Conservation (phyloP, 2,329 filamentous ascomycete species). For the Graphilbum ipis-grandicollis region DNA sequence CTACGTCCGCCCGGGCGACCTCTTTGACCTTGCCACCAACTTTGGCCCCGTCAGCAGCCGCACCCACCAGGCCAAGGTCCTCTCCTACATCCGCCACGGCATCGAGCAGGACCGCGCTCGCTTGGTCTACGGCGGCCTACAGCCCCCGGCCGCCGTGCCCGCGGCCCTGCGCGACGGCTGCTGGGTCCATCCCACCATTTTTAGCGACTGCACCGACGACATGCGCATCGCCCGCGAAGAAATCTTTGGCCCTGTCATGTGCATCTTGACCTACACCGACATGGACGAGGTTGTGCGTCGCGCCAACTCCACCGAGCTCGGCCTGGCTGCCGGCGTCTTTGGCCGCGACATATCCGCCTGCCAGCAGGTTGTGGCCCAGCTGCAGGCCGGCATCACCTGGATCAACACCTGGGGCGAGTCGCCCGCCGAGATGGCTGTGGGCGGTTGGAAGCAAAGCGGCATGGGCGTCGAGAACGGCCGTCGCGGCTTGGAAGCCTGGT, state of each 20-base stretch:
- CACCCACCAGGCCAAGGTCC: slow-evolving; percentile 59
- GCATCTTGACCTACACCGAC: slow-evolving; percentile 55
- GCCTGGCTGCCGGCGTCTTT: slow-evolving; percentile 72
- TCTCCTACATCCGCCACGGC: slow-evolving; percentile 60
- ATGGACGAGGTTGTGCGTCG: slow-evolving; percentile 52
- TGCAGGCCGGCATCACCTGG: slow-evolving; percentile 82
- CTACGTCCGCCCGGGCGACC: slow-evolving; percentile 52
- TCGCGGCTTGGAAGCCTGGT: slow-evolving; percentile 64
- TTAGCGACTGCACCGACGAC: slow-evolving; percentile 66
- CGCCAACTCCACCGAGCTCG: slow-evolving; percentile 62
- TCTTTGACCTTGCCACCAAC: slow-evolving; percentile 58
- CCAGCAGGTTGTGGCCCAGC: slow-evolving; percentile 49
- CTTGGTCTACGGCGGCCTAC: slow-evolving; percentile 53
- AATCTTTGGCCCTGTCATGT: slow-evolving; percentile 81
- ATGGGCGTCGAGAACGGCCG: slow-evolving; percentile 76
- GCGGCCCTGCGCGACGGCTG: slow-evolving; percentile 41
- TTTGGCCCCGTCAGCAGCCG: slow-evolving; percentile 69
- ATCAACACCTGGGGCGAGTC: slow-evolving; percentile 89
- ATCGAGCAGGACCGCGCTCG: slow-evolving; percentile 55
- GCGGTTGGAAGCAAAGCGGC: slow-evolving; percentile 83
- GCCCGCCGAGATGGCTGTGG: slow-evolving; percentile 82
- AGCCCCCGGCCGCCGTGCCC: slow-evolving; percentile 28
- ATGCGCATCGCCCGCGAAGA: slow-evolving; percentile 72
- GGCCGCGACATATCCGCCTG: slow-evolving; percentile 57
- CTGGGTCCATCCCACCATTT: slow-evolving; percentile 73